Percentiles rank a stretch among this genome's conserved stretches.
Conservation (phyloP, 2,329 filamentous ascomycete genomes). For the Cladosporium halotolerans region DNA sequence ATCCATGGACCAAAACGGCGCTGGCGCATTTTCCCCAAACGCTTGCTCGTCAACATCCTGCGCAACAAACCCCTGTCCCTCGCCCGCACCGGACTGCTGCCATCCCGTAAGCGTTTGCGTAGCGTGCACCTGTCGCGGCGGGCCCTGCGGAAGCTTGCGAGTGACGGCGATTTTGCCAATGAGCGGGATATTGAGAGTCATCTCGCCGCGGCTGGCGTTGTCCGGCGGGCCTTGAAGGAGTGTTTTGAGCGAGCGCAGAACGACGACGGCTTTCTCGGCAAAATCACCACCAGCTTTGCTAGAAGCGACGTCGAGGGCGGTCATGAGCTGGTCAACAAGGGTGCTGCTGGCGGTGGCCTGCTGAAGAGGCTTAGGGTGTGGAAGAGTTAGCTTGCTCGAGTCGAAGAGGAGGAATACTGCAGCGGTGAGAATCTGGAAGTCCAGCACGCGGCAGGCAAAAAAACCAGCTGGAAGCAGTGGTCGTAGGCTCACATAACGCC, state of each 20-base stretch:
- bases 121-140: not conserved
- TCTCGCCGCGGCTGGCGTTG: not conserved
- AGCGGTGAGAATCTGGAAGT: slow-evolving; percentile 25
- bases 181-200: slow-evolving; percentile 2
- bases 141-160: not conserved
- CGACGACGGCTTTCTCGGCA: slow-evolving; percentile 16
- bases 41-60: no score
- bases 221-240: slow-evolving; percentile 11
- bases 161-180: slow-evolving; percentile 5
- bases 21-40: not conserved
- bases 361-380: not conserved
- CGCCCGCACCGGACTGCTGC: not conserved
- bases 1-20: slow-evolving; percentile 8
- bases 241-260: slow-evolving; percentile 16
- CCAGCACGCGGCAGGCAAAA: slow-evolving; percentile 23
- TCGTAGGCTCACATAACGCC: slow-evolving; percentile 19
- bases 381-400: not conserved
- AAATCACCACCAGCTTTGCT: slow-evolving; percentile 17
- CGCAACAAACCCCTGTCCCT: no score
- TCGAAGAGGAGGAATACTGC: slow-evolving; percentile 19
- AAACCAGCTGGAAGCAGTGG: slow-evolving; percentile 20
- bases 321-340: slow-evolving; percentile 16
- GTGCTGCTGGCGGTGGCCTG: not conserved
- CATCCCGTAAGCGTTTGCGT: slow-evolving; percentile 1
- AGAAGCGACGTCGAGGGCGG: slow-evolving; percentile 17